A percentile compares a stretch with the other conserved stretches of the same genome.
Evolutionary conservation across 164 flowering plant species (phyloP).

Genomic region (Amborella trichopoda): DNA sequence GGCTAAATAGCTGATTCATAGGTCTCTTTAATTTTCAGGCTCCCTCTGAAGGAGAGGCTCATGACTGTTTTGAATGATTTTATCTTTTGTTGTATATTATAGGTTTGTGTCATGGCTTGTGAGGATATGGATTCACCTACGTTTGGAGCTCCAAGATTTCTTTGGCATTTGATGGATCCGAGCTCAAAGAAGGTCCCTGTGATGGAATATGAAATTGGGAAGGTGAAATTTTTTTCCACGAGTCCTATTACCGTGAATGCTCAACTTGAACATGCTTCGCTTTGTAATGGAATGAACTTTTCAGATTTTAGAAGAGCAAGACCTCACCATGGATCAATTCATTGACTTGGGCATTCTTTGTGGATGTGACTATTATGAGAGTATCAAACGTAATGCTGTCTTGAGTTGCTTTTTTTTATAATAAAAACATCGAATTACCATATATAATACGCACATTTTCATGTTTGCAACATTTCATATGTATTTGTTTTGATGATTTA

Average conservation of each 20-base stretch:
- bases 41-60: slow-evolving; percentile 90
- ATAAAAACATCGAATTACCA: too few relatives aligned
- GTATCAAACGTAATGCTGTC: slow-evolving; percentile 52
- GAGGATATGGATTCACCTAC: slow-evolving; percentile 97
- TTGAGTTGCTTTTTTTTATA: neutral
- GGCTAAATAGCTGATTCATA: too few relatives aligned
- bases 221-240: slow-evolving; percentile 27
- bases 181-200: slow-evolving; percentile 83
- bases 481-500: too few relatives aligned
- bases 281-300: slow-evolving; percentile 10
- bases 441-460: too few relatives aligned
- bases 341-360: slow-evolving; percentile 86
- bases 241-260: slow-evolving; percentile 2
- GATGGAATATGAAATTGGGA: slow-evolving; percentile 78
- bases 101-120: slow-evolving; percentile 93
- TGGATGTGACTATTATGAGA: slow-evolving; percentile 94
- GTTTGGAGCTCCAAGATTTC: slow-evolving; percentile 87
- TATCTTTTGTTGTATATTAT: slow-evolving; percentile 3
- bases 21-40: too few relatives aligned
- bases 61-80: neutral
- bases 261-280: neutral
- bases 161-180: slow-evolving; percentile 91
- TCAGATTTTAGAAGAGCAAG: slow-evolving; percentile 76
- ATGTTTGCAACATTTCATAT: too few relatives aligned
- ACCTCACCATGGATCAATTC: slow-evolving; percentile 82